Evolutionary conservation across 352 stramenopile genomes (phyloP), one percentile per base, ranked within the genome.

Genomic region (Pythium graminicola): DNA sequence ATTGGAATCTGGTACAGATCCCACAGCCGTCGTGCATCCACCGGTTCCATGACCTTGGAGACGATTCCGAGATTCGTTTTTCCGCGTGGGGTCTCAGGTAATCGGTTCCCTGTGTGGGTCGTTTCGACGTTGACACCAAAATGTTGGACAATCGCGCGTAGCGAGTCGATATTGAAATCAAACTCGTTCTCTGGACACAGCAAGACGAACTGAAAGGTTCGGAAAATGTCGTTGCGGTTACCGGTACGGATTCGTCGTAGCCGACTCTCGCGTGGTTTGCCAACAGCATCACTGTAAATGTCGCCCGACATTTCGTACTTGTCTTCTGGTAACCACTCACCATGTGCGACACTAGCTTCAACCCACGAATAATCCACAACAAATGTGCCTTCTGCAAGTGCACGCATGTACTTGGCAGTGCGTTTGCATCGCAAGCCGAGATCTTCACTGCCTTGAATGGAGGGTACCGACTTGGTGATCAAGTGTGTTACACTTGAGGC

Each of bases 371-470:
- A 77, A 40, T 93, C 80, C 47, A 94, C 74, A 7, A 94, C 67
- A 40, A 75, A 90, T 24, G 50, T 72, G 7, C 79, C 79, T 58
- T 92, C 75, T 1, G 81, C 78, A 17, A 94, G 59, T 6, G 76
- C 84, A 17, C 78, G 78, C 84, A 94, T 90, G 65, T 90, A 92
- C 65, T 91, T 93, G 52, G 76, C 76, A 0, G 80, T 94, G 20
- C 84, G 80, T 46, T 88, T 86, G 52, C 84, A 94, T 23, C 81
- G 79, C 27, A 75, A 46, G 2, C 51, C 47, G 6, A 41, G 36
- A 3, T 57, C 29, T 8, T 70, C 56, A 23, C 48, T 45, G 9
- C 49, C 40, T 22, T 58, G 29, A 0, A 42, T 48, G 10, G 60
- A 56, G 4, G 72, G 61, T 3, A 81, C 70, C 10, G 75, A 60